Evolutionary conservation across 345 rosid species (phyloP), one percentile per base, ranked within the genome.

Genomic region (Nasturtium officinale): DNA sequence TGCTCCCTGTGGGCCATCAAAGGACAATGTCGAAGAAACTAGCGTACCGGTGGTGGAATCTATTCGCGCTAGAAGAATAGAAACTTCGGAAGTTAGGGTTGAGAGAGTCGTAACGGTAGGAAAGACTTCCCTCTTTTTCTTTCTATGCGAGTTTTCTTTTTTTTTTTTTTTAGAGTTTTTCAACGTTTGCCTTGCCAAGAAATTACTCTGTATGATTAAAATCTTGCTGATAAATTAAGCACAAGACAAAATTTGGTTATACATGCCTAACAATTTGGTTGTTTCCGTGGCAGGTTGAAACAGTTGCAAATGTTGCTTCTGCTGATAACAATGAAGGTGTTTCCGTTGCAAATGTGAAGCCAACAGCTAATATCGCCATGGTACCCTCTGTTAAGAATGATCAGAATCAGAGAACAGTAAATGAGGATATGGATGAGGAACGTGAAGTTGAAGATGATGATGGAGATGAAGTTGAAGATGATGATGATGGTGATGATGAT

Each of bases 41-140:
- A 68, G 71, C 13, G 83, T 82, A 55, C 40, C 87, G 45, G 62
- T 77, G 68, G 62, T 77, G 18, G 76, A 71, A 29, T 50, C 80
- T 75, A 72, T 70, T 73, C 80, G 74, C 78, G 86, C 73, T 61
- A 70, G 69, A 23, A 65, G 78, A 54, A 15, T 78, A 45, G 79
- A 82, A 82, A 61, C 33, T 64, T 70, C 65, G 40, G 90, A 86
- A 70, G 40, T 74, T 59, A 54, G 79, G 32, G 65, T 73, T 69
- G 81, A 79, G 61, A 72, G 54, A 75, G 76, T 73, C 42, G 82
- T 79, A 50, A 67, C 62, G 84, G 92, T 85, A 83, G 78, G 67
- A 69, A 77, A 60, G 57, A 59, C 37, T 25, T 20, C 16, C 9
- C 9, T 16, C 61, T 70, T 67, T 56, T 30, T 77, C 17, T 65